These are phyloP conservation scores for Lachnellula suecica DNA, from an alignment of 2,329 filamentous ascomycete species.

Conservation along the genomic window DNA sequence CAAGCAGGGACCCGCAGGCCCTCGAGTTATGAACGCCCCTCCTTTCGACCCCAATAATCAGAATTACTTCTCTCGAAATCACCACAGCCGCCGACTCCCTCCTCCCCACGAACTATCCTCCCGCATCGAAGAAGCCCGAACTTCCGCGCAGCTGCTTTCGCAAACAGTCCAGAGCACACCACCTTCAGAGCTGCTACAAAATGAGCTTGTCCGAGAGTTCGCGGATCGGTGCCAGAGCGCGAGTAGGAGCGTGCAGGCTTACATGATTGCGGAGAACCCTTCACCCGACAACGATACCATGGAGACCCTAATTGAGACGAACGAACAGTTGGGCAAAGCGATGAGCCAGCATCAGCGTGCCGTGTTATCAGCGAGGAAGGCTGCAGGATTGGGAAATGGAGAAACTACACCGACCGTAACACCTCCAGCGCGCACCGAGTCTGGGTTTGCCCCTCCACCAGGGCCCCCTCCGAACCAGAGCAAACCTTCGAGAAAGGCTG, in stretches of 20 bases:
- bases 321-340: conserved; percentile 83
- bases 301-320: conserved; percentile 89
- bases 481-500: conserved; percentile 1
- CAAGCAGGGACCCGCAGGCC: conserved; percentile 30
- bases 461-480: conserved; percentile 20
- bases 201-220: conserved; percentile 93
- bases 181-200: conserved; percentile 69
- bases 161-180: conserved; percentile 89
- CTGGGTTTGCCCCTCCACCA: conserved; percentile 20
- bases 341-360: conserved; percentile 83
- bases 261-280: conserved; percentile 79
- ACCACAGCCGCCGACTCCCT: conserved; percentile 53
- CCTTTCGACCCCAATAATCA: conserved; percentile 45
- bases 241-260: conserved; percentile 77
- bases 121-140: conserved; percentile 85
- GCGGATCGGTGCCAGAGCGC: conserved; percentile 81
- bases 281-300: conserved; percentile 90
- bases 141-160: conserved; percentile 86
- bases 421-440: conserved; percentile 21
- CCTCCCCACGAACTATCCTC: conserved; percentile 74
- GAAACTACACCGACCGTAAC: conserved; percentile 10
- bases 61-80: conserved; percentile 57
- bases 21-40: conserved; percentile 43
- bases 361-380: conserved; percentile 62
- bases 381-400: conserved; percentile 41